Evolutionary conservation across 169 alveolate species (phyloP), one percentile per base, ranked within the genome.

Genomic region (Cryptosporidium parvum): DNA sequence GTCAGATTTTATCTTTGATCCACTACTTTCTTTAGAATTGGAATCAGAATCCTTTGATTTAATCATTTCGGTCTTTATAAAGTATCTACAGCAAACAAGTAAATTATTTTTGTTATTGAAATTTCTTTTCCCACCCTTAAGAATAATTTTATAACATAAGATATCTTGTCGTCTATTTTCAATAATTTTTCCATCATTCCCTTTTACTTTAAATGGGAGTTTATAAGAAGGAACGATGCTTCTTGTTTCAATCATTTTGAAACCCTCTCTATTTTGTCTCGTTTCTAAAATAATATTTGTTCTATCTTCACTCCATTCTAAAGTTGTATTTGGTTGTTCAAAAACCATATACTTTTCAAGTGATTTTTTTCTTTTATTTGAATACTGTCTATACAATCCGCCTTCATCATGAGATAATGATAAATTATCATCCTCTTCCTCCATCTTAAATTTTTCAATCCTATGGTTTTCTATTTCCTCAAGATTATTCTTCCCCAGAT

Each of bases 201-300:
- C 89, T 45, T 80, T 80, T n/a, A 80, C 65, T 62, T 80, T 59
- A 51, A 80, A 80, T 44, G 89, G 89, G 1, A 80, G 75, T 80
- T 80, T 80, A 42, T 59, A 80, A 18, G 89, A 80, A 29, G 80
- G 73, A 80, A 80, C 59, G 12, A 80, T 80, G 21, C 89, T 59
- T 48, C 89, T 80, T 23, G 75, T 80, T 18, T 80, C 89, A 62
- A 80, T 65, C 89, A 80, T 80, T 80, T 62, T 80, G 35, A 80
- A 80, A 0, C 80, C 89, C 7, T 80, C 89, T 44, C 75, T 80
- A 80, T 80, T 59, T 65, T 80, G 89, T n/a, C 89, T 58, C 21
- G 89, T 80, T 80, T 80, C 89, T 29, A 80, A 80, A n/a, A 80
- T 80, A 2, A 80, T 65, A 35, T 59, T 80, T 33, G 75, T 80